These are phyloP conservation scores for Globisporangium alternatum DNA, from an alignment of 352 stramenopile species.

Conservation along the genomic window DNA sequence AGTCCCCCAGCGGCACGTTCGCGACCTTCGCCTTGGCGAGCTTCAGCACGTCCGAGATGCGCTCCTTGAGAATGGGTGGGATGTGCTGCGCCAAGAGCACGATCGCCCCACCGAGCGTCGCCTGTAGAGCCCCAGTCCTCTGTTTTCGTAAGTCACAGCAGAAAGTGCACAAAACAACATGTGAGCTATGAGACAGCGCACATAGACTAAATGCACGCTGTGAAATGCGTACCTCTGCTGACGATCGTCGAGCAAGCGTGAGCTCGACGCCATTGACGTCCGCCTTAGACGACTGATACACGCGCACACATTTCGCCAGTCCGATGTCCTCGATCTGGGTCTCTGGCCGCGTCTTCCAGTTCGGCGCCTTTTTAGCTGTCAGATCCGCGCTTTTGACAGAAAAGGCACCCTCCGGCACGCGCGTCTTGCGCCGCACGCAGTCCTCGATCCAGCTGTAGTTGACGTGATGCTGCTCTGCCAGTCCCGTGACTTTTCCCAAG, in stretches of 20 bases:
- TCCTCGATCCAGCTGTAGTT: slow-evolving; percentile 85
- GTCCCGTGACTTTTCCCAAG: slow-evolving; percentile 41
- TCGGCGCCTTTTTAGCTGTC: slow-evolving; percentile 19
- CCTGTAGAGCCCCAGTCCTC: slow-evolving; percentile 53
- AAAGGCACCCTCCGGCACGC: slow-evolving; percentile 55
- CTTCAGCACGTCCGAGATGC: slow-evolving; percentile 66
- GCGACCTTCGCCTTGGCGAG: slow-evolving; percentile 73
- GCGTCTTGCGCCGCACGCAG: slow-evolving; percentile 51
- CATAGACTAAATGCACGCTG: background rate
- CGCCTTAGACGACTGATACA: slow-evolving; percentile 40
- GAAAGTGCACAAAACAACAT: background rate
- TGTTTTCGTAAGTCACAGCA: slow-evolving; percentile 13
- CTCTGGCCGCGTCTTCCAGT: slow-evolving; percentile 49
- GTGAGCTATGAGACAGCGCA: slow-evolving; percentile 1
- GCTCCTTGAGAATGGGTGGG: slow-evolving; percentile 52
- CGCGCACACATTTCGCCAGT: slow-evolving; percentile 34
- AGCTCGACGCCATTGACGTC: slow-evolving; percentile 40
- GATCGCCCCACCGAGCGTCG: slow-evolving; percentile 49
- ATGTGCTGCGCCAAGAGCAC: slow-evolving; percentile 80
- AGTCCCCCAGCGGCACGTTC: slow-evolving; percentile 65
- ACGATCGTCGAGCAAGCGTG: slow-evolving; percentile 44
- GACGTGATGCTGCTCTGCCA: slow-evolving; percentile 60
- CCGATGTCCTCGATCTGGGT: slow-evolving; percentile 49
- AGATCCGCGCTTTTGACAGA: slow-evolving; percentile 12
- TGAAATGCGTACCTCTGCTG: slow-evolving; percentile 32